A percentile compares a stretch with the other conserved stretches of the same genome.
These are phyloP conservation scores for Moniliophthora roreri DNA, from an alignment of 1,284 basidiomycete genomes.

Conservation along the genomic window DNA sequence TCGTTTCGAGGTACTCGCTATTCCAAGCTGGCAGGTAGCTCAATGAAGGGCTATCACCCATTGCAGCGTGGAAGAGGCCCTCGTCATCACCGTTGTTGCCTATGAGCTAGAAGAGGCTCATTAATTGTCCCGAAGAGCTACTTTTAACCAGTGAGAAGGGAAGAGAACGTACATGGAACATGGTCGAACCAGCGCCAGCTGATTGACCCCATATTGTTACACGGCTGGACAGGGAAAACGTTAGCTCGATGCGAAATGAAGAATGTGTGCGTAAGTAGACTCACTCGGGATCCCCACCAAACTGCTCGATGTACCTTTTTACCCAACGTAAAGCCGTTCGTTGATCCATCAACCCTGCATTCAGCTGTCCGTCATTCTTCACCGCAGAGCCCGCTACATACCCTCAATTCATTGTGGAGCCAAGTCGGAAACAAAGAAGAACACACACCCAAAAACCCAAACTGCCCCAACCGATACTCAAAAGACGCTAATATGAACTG, in stretches of 20 bases:
- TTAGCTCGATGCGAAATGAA: not conserved
- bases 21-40: conserved; percentile 12
- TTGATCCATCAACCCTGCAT: conserved; percentile 40
- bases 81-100: conserved; percentile 13
- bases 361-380: conserved; percentile 27
- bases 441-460: conserved; percentile 36
- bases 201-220: conserved; percentile 19
- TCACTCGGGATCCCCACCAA: conserved; percentile 15
- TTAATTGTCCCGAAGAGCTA: not conserved
- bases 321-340: conserved; percentile 31
- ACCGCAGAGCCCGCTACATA: conserved; percentile 6
- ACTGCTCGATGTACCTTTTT: conserved; percentile 14
- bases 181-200: conserved; percentile 16
- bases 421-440: not conserved
- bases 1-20: conserved; percentile 9
- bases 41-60: conserved; percentile 18
- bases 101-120: conserved; percentile 8
- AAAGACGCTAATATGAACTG: conserved; percentile 41
- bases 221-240: conserved; percentile 3
- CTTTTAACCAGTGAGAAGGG: not conserved
- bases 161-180: conserved; percentile 14
- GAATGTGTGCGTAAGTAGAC: not conserved
- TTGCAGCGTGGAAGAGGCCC: conserved; percentile 14
- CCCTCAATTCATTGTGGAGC: not conserved
- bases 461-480: conserved; percentile 39